Evolutionary conservation across 1,139 yeast genomes (phyloP), one percentile per base, ranked within the genome.

Genomic region (Candida pseudoviswanathii): DNA sequence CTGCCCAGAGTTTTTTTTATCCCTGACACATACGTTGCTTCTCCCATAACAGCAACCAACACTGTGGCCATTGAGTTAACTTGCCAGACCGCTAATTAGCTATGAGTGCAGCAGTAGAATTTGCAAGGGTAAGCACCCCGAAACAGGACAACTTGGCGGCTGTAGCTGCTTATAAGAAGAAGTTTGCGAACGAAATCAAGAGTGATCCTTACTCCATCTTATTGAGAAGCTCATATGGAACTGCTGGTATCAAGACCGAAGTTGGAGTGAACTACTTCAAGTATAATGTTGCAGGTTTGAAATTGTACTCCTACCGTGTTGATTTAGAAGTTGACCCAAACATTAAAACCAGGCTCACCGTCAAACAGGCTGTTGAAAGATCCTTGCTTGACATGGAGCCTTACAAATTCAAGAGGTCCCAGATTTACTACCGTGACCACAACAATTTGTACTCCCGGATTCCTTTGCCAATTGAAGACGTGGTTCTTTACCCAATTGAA

Each of bases 401-500:
- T 2, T 52, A 47, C 41, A 54, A 52, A 36, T 47, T 53, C 44
- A 52, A 52, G 33, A 42, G 51, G 10, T 26, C 47, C 6, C 50
- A 47, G 9, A 52, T 54, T 32, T 54, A 45, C 30, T 54, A 54
- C 27, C 46, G 54, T 25, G 49, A 45, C 41, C 43, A 45, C 26
- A 52, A 46, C 41, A 45, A 41, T 25, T 16, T 54, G 25, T 54
- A 54, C 31, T 47, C 53, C 2, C 45, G 34, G 10, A 36, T 46
- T 9, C 54, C 55, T 2, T 48, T 54, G 37, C 57, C 56, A 8
- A 51, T 54, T 40, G 57, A 54, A 31, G 56, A 52, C 29, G 49
- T 37, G 24, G 48, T 39, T 26, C 25, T 49, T 26, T 51, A 44
- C 32, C 53, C 52, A 2, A 22, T 49, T 33, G 45, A 43, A 43